Evolutionary conservation across 2,329 filamentous ascomycete genomes (phyloP).

Genomic region (Ilyonectria sp.): DNA sequence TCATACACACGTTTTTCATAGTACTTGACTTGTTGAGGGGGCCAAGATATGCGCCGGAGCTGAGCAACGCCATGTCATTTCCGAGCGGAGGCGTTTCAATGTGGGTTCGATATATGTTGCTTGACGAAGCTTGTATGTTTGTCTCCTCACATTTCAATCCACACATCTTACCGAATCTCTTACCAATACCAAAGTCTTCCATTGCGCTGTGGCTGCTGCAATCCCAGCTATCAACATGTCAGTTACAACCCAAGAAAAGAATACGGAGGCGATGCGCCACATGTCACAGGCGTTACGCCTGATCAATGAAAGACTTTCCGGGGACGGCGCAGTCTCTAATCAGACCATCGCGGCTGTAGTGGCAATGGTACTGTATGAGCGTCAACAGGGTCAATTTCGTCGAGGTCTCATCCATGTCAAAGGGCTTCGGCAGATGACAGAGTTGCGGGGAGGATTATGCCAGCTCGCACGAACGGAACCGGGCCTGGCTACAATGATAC

Average conservation of each 20-base stretch:
- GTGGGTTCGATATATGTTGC: constrained; percentile 31
- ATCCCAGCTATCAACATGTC: constrained; percentile 18
- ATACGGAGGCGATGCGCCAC: constrained; percentile 17
- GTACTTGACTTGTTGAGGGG: constrained; percentile 27
- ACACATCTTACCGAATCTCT: neutral
- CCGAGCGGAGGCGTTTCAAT: constrained; percentile 10
- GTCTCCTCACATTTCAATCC: neutral
- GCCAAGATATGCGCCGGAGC: constrained; percentile 21
- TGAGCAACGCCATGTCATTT: constrained; percentile 10
- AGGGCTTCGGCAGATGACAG: constrained; percentile 28
- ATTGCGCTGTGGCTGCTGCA: constrained; percentile 24
- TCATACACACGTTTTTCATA: neutral
- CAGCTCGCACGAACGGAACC: constrained; percentile 10
- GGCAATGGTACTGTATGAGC: constrained; percentile 28
- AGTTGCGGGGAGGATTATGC: constrained; percentile 29
- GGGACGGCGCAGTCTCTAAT: constrained; percentile 23
- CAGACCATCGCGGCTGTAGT: constrained; percentile 25
- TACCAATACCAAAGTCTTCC: constrained; percentile 16
- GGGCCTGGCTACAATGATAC: constrained; percentile 25
- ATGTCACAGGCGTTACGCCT: constrained; percentile 25
- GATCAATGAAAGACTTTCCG: constrained; percentile 25
- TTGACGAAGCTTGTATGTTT: constrained; percentile 34
- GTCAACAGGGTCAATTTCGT: constrained; percentile 13
- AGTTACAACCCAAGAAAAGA: constrained; percentile 10
- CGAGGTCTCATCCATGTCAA: constrained; percentile 27